These are phyloP conservation scores for Tolypocladium guangdongense DNA, from an alignment of 2,329 filamentous ascomycete species.

Conservation along the genomic window DNA sequence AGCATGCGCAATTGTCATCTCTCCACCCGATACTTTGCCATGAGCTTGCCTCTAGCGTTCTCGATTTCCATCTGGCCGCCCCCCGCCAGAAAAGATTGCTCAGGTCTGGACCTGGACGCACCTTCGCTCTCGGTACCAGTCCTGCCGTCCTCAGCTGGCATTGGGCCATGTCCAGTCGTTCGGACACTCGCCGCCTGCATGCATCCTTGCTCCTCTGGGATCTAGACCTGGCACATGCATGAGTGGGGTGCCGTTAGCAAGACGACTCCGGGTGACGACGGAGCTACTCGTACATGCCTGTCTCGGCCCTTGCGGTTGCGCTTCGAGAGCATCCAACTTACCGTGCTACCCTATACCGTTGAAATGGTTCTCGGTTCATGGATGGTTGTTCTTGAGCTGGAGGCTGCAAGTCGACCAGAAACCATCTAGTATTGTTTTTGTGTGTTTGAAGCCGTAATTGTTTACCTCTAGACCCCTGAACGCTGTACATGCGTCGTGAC, in stretches of 20 bases:
- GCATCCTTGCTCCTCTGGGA: neutral
- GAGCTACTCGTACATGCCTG: too few species aligned
- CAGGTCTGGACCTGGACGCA: neutral
- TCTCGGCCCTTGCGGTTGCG: too few species aligned
- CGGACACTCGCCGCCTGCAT: neutral
- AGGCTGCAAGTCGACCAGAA: too few species aligned
- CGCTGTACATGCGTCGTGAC: too few species aligned
- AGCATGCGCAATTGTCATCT: neutral
- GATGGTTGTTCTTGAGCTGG: too few species aligned
- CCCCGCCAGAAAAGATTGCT: neutral
- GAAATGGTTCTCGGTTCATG: too few species aligned
- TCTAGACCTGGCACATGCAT: conserved; percentile 1
- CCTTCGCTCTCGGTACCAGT: neutral
- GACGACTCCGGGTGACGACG: neutral
- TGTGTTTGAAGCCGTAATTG: too few species aligned
- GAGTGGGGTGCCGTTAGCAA: neutral
- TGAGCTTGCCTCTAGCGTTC: neutral
- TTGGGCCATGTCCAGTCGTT: too few species aligned
- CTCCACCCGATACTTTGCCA: neutral
- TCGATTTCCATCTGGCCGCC: neutral
- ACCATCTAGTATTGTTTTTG: too few species aligned
- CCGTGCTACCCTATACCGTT: too few species aligned
- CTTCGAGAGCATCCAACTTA: too few species aligned
- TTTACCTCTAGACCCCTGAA: too few species aligned
- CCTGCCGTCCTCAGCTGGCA: neutral